Base-by-base conservation (phyloP, 2,329 filamentous ascomycete genomes). In the Penicillium sp. region DNA sequence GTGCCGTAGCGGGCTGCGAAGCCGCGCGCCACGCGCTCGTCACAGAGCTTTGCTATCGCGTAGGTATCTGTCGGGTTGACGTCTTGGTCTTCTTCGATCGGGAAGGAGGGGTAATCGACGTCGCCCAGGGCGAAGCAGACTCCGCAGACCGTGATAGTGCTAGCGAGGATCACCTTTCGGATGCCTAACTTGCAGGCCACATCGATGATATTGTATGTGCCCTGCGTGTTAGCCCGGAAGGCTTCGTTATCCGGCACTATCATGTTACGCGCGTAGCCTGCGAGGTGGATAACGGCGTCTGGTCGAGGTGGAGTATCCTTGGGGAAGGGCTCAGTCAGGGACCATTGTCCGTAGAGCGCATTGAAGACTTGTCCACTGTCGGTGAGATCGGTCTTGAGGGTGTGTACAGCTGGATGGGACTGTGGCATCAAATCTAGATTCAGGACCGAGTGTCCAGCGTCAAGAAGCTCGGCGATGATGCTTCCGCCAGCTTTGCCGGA, bases 141-240 rank as follows among this genome's bases (percentile, higher is more conserved):
- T n/a, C 85, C 86, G 67, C 88, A 89, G 0, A 82, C 84, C 0
- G 84, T 86, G 65, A 86, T 84, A 41, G 79, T 83, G 60, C 79
- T 83, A 1, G 86, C 86, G 57, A 88, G 81, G 65, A 88, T 78
- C 64, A 88, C 82, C 67, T 88, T 88, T 60, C 79, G 81, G 7
- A 88, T 82, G 4, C 85, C 84, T 0, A 88, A 75, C 63, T 87
- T 87, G 69, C 81, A 86, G 0, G 84, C 84, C 0, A 85, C 84
- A 71, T 88, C 86, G 61, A 88, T 80, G 41, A 88, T 80, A 64
- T 88, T 88, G 73, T 87, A 87, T 0, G 84, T 86, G 7, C 80
- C 78, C 0, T 78, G 75, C 0, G 83, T 81, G 67, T 89, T 88
- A n/a, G 76, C 79, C 12, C 77, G 76, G 73, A 85, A 88, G 57